phyloP scores from a whole-genome alignment of 495 filamentous ascomycete species.

The Wilcoxina mikolae region DNA sequence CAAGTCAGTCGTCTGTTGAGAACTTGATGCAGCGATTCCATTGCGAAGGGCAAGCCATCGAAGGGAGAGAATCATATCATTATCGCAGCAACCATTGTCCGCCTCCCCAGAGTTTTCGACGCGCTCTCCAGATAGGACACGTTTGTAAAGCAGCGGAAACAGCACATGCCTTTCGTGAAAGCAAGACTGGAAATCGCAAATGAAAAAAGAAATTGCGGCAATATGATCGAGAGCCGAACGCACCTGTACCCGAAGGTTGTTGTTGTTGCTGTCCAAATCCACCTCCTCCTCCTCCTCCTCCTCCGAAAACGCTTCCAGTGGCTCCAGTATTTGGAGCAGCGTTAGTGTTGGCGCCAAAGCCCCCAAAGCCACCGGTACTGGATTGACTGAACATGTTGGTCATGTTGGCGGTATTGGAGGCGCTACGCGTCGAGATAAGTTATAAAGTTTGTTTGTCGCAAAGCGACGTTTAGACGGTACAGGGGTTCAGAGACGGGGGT shows the following conservation, averaged over 20 bases:
- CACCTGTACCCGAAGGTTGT: constrained; percentile 20
- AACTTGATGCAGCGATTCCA: neutral
- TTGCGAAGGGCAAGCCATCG: constrained; percentile 1
- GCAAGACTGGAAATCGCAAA: constrained; percentile 14
- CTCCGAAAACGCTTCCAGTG: constrained; percentile 39
- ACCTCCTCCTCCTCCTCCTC: constrained; percentile 43
- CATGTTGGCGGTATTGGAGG: constrained; percentile 16
- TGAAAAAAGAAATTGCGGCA: constrained; percentile 20
- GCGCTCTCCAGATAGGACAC: neutral
- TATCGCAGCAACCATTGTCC: constrained; percentile 14
- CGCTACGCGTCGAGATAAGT: neutral
- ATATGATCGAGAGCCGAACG: constrained; percentile 20
- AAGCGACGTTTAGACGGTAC: neutral
- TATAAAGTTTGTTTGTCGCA: neutral
- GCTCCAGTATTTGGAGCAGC: constrained; percentile 13
- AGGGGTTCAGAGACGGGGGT: neutral
- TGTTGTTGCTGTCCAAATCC: constrained; percentile 33
- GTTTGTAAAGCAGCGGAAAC: constrained; percentile 2
- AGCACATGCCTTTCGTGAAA: neutral
- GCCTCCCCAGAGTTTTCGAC: constrained; percentile 1
- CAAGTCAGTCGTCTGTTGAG: constrained; percentile 6
- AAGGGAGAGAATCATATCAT: neutral
- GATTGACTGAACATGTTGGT: constrained; percentile 32
- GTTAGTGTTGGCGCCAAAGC: constrained; percentile 43
- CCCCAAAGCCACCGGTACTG: constrained; percentile 29